These are phyloP conservation scores for Neonectria sp. DNA, from an alignment of 2,329 filamentous ascomycete genomes.

Conservation along the genomic window DNA sequence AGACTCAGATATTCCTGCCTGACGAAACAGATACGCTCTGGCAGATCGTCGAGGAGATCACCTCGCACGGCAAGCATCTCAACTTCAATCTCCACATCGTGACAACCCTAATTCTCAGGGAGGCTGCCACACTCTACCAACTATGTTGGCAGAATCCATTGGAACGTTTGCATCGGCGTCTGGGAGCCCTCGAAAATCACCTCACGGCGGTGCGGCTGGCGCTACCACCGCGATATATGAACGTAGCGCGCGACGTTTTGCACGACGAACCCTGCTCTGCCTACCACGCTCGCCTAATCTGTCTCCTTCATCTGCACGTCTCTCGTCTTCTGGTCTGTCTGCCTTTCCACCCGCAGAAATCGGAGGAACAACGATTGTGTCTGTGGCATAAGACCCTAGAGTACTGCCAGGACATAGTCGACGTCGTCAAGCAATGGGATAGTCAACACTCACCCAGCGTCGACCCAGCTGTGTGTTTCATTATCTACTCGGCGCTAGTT, in stretches of 20 bases:
- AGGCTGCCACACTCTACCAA: conserved; percentile 4
- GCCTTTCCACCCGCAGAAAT: conserved; percentile 1
- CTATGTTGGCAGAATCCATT: conserved; percentile 4
- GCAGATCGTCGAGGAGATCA: conserved; percentile 1
- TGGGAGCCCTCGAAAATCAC: conserved; percentile 1
- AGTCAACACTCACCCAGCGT: conserved; percentile 1
- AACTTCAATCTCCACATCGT: conserved; percentile 3
- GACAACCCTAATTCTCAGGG: conserved; percentile 4
- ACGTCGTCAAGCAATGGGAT: conserved; percentile 1
- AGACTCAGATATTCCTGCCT: conserved; percentile 2
- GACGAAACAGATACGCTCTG: conserved; percentile 4
- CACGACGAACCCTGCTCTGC: conserved; percentile 2
- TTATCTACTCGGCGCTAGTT: conserved; percentile 1
- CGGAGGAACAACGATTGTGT: conserved; percentile 4
- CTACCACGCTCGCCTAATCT: conserved; percentile 2
- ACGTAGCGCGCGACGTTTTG: conserved; percentile 1
- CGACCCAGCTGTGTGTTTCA: conserved; percentile 4
- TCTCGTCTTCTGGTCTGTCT: conserved; percentile 4
- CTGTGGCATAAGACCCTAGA: conserved; percentile 1
- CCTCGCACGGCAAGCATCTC: conserved; percentile 4
- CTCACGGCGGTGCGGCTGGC: neutral
- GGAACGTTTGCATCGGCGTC: conserved; percentile 1
- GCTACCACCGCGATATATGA: conserved; percentile 4
- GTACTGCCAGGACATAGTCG: conserved; percentile 4
- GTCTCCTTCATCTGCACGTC: conserved; percentile 3